Base-by-base conservation (phyloP, 768 basidiomycete species). In the Lactifluus pinguis region DNA sequence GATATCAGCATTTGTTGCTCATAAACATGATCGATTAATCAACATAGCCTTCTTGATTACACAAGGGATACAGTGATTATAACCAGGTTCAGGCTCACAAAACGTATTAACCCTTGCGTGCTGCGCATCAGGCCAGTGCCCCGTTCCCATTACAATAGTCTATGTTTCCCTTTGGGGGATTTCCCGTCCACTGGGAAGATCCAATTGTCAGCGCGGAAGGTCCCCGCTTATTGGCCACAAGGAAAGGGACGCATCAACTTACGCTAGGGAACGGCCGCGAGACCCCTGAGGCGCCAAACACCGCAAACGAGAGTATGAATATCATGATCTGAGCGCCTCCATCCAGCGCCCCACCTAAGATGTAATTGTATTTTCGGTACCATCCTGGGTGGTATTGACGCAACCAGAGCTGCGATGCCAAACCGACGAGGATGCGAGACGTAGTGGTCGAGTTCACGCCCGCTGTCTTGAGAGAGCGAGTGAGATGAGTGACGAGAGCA, bases 311-410 rank as follows among this genome's bases (percentile, higher is more conserved):
- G 5, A 83, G 73, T 42, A 86, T 74, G 67, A 84, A 83, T 30
- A 82, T 76, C 80, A 84, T 83, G 52, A 83, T 76, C 68, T 85
- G 84, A 15, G 82, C 80, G 11, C 85, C 84, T 30, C 84, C 84
- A 66, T 85, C 83, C 39, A 85, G 72, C 7, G 81, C 86, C 45
- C 84, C 87, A 32, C 83, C 83, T 4, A 87, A 70, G 42, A 85
- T 80, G 66, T 84, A 85, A 68, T 86, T 85, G 69, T 84, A 84
- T 66, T 76, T 75, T 66, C 80, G 79, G 71, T 84, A 88, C 85
- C 85, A 89, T 14, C 78, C 63, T 7, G 65, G 65, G 36, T 65
- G 54, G 54, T 61, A 61, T 36, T 54, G 53, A 19, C 65, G 55
- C 32, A 65, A 21, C 65, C 65, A 66, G 38, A 80, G 67, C 57